These are phyloP conservation scores for Suhomyces chickasaworum DNA, from an alignment of 1,139 yeast species.

Conservation along the genomic window DNA sequence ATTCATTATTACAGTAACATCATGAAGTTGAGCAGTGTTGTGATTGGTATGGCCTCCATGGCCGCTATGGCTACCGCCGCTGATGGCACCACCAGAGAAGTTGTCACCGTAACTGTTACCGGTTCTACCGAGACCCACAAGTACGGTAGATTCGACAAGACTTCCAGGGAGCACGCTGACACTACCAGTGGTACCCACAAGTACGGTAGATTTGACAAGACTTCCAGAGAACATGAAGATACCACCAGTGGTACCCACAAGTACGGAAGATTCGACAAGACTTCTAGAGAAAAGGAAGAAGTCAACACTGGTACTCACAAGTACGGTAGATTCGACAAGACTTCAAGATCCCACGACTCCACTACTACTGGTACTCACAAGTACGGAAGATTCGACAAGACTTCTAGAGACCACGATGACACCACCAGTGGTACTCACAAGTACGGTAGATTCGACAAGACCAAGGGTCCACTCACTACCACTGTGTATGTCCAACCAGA, in stretches of 20 bases:
- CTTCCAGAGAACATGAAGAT: slow-evolving; percentile 28
- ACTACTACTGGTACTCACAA: slow-evolving; percentile 46
- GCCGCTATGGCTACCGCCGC: slow-evolving; percentile 26
- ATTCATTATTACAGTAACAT: neutral
- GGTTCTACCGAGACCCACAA: slow-evolving; percentile 40
- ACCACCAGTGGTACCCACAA: slow-evolving; percentile 44
- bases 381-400: slow-evolving; percentile 44
- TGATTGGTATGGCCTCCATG: slow-evolving; percentile 24
- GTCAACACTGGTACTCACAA: slow-evolving; percentile 42
- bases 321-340: slow-evolving; percentile 53
- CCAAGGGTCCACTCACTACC: slow-evolving; percentile 28
- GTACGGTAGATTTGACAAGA: slow-evolving; percentile 52
- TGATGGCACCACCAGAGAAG: slow-evolving; percentile 26
- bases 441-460: slow-evolving; percentile 44
- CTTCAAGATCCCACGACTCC: slow-evolving; percentile 23
- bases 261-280: slow-evolving; percentile 52
- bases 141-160: slow-evolving; percentile 55
- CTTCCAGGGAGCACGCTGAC: slow-evolving; percentile 29
- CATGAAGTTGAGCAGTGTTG: slow-evolving; percentile 28
- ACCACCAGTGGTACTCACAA: slow-evolving; percentile 47
- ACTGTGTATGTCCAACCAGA: slow-evolving; percentile 24
- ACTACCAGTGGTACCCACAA: slow-evolving; percentile 44
- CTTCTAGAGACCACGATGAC: slow-evolving; percentile 22
- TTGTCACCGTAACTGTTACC: slow-evolving; percentile 31
- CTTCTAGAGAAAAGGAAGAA: slow-evolving; percentile 17